These are phyloP conservation scores for Naganishia sp. DNA, from an alignment of 1,284 basidiomycete genomes.

Conservation along the genomic window DNA sequence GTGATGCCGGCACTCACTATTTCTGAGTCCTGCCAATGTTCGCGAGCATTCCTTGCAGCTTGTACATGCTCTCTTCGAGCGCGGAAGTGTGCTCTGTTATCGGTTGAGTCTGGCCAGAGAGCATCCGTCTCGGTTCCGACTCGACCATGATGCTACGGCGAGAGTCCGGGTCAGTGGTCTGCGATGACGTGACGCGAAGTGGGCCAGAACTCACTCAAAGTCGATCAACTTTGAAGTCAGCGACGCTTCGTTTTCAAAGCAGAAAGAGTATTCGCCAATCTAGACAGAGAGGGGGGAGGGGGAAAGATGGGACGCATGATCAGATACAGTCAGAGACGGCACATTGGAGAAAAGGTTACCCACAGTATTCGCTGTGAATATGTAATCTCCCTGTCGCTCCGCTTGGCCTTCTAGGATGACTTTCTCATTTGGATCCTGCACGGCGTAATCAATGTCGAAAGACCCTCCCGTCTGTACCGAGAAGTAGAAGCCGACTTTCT, in stretches of 20 bases:
- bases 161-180: not conserved
- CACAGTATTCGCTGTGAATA: constrained; percentile 83
- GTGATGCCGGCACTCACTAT: constrained; percentile 62
- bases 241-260: constrained; percentile 95
- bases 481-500: constrained; percentile 59
- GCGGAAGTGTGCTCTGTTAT: constrained; percentile 85
- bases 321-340: too few species aligned
- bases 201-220: constrained; percentile 64
- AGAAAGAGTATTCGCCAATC: constrained; percentile 85
- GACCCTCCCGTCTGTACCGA: constrained; percentile 87
- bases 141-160: constrained; percentile 79
- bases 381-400: constrained; percentile 94
- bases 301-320: too few species aligned
- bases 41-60: constrained; percentile 78
- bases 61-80: constrained; percentile 89
- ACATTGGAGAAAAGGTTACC: constrained; percentile 37
- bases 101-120: constrained; percentile 66
- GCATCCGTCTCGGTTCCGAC: constrained; percentile 82
- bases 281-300: constrained; percentile 1
- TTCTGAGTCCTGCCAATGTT: constrained; percentile 88
- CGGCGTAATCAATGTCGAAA: constrained; percentile 94
- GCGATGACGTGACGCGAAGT: not conserved
- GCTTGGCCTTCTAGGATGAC: constrained; percentile 79
- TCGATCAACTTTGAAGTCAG: constrained; percentile 89
- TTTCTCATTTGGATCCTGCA: constrained; percentile 85